Conservation (phyloP, 441 rosid genomes). For the Brassica balearica region DNA sequence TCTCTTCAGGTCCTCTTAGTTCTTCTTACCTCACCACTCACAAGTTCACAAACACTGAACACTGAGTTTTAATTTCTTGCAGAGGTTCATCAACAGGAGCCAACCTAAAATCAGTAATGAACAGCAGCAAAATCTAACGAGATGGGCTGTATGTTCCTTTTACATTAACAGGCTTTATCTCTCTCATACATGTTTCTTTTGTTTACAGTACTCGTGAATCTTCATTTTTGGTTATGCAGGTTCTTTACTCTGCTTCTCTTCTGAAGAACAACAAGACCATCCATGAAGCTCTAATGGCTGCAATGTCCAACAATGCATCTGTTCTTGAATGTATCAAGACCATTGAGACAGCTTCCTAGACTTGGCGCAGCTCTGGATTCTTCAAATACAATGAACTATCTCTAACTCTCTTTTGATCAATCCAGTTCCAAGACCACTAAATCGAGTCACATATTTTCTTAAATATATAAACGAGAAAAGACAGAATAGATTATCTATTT, state of each 20-base stretch:
- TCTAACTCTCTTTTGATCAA: not conserved
- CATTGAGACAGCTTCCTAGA: conserved; percentile 68
- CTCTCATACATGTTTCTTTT: not conserved
- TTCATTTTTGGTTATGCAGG: conserved; percentile 48
- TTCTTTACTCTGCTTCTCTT: conserved; percentile 76
- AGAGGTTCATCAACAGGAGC: conserved; percentile 89
- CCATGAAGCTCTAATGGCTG: conserved; percentile 78
- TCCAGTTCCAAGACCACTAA: not conserved
- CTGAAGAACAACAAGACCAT: conserved; percentile 69
- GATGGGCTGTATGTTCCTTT: conserved; percentile 86
- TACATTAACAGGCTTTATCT: not conserved
- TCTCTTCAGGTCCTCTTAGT: conserved; percentile 71
- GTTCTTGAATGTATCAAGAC: conserved; percentile 79
- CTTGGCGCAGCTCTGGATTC: not conserved
- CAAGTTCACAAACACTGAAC: not conserved
- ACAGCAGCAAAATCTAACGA: conserved; percentile 90
- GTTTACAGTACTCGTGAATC: not conserved
- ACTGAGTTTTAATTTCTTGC: conserved; percentile 26
- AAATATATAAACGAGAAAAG: conserved; percentile 7
- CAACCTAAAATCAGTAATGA: conserved; percentile 80
- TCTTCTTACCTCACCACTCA: conserved; percentile 1
- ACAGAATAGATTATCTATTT: too few species aligned
- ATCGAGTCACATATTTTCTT: conserved; percentile 2
- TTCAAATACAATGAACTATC: conserved; percentile 14
- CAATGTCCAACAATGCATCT: conserved; percentile 78